These are phyloP conservation scores for Aegilops sharonensis DNA, from an alignment of 176 grass and related monocot species.

Conservation along the genomic window DNA sequence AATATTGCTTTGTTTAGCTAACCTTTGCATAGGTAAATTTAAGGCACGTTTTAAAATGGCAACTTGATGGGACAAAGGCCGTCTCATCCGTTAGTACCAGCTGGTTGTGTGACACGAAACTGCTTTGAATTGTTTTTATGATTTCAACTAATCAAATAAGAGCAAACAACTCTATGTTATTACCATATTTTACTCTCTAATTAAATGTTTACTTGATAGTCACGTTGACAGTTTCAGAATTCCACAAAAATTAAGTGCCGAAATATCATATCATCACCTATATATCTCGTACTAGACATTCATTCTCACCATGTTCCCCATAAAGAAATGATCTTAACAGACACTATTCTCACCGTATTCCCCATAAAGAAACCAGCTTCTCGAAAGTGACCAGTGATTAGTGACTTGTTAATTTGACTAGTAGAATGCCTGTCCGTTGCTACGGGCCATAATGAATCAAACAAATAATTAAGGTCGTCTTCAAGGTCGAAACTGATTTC, in stretches of 20 bases:
- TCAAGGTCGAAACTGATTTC: too few species aligned
- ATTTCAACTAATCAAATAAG: constrained; percentile 1
- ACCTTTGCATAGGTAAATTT: constrained; percentile 21
- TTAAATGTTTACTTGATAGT: background rate
- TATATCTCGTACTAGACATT: too few species aligned
- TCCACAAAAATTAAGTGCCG: background rate
- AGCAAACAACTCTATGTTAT: background rate
- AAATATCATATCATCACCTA: too few species aligned
- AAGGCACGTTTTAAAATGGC: constrained; percentile 34
- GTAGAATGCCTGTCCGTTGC: too few species aligned
- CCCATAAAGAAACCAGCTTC: background rate
- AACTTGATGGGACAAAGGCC: constrained; percentile 24
- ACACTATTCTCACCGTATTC: background rate
- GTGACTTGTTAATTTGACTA: background rate
- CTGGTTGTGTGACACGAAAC: constrained; percentile 24
- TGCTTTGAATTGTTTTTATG: constrained; percentile 2
- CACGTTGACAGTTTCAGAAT: background rate
- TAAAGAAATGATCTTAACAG: background rate
- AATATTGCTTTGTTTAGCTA: constrained; percentile 44
- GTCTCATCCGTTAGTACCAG: constrained; percentile 23
- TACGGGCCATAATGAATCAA: too few species aligned
- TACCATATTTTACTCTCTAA: too few species aligned
- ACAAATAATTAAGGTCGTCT: too few species aligned
- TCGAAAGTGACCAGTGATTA: background rate
- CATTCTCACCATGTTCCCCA: background rate